Conservation (phyloP, 106 monocot genomes). For the Iris macrosiphon region DNA sequence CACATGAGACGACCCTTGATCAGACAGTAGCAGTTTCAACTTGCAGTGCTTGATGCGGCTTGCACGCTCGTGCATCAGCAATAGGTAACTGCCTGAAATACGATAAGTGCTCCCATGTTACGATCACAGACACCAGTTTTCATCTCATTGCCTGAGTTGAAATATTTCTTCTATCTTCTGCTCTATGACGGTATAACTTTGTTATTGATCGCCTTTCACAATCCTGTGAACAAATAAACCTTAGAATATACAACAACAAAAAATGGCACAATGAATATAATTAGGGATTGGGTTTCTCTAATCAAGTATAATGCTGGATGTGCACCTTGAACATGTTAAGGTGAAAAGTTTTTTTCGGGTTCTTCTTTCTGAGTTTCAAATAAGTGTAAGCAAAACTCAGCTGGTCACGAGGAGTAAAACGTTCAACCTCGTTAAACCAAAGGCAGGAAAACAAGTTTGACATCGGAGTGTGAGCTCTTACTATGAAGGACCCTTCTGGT, state of each 20-base stretch:
- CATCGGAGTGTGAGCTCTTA: constrained; percentile 96
- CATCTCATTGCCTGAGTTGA: constrained; percentile 16
- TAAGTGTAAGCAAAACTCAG: constrained; percentile 98
- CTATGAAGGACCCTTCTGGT: constrained; percentile 96
- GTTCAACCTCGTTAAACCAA: constrained; percentile 98
- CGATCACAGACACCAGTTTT: too few species aligned
- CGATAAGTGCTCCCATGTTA: too few species aligned
- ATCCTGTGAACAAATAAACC: constrained; percentile 39
- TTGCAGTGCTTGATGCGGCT: too few species aligned
- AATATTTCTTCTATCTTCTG: constrained; percentile 40
- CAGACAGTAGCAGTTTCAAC: too few species aligned
- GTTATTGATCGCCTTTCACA: constrained; percentile 86
- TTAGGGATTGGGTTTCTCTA: background rate
- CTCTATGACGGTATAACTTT: constrained; percentile 81
- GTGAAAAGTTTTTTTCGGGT: constrained; percentile 70
- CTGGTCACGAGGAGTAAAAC: constrained; percentile 94
- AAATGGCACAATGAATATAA: background rate
- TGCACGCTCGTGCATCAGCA: too few species aligned
- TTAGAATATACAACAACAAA: background rate
- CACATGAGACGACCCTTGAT: too few species aligned
- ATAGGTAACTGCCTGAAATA: too few species aligned
- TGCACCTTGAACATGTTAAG: constrained; percentile 96
- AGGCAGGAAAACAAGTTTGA: constrained; percentile 97
- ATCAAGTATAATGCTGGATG: background rate
- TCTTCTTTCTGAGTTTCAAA: constrained; percentile 78